Base-by-base conservation (phyloP, 176 grass and related monocot genomes). In the Aegilops speltoides region DNA sequence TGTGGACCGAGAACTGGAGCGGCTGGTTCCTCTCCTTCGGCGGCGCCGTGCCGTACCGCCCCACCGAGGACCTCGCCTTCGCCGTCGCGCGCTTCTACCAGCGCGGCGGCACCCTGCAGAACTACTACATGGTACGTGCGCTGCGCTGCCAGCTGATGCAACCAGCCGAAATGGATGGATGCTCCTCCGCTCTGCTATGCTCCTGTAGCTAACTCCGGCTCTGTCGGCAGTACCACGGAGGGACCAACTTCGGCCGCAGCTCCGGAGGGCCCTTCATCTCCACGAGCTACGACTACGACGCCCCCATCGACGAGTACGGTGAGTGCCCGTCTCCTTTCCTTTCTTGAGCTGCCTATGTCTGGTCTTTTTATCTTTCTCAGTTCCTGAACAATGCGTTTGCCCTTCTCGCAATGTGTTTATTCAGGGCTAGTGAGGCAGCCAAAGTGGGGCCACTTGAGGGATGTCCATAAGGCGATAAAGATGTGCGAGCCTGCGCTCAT, bases 281-380 rank as follows among this genome's bases (percentile, higher is more conserved):
- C 78, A 99, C 97, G 64, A 99, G 97, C 85, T 99, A 99, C 85
- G 97, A 99, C 76, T 99, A 99, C 64, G 97, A 99, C 83, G 97
- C 97, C 52, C 97, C 97, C 6, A 93, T 99, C 82, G 97, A 99
- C 57, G 97, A 99, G 86, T 99, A 99, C 32, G 97, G 97, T 99
- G 79, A 92, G 89, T 3, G 25, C 25, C 46, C 3, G 24, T 46
- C 59, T 15, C 60, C 41, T 40, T 32, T 38, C 36, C 36, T 38
- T 38, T 8, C 46, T 48, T 19, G 59, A 11, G 38, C 7, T 24
- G 64, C 20, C 4, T 65, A 36, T 48, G 38, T 4, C 67, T 19
- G 26, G 3, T 3, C 12, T 14, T 7, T 25, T 19, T 15, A 20
- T 33, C 26, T n/a, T n/a, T 10, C 33, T 32, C 10, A 12, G 46